Conservation (phyloP, 208 protist species). For the Trichomonas tenax region DNA sequence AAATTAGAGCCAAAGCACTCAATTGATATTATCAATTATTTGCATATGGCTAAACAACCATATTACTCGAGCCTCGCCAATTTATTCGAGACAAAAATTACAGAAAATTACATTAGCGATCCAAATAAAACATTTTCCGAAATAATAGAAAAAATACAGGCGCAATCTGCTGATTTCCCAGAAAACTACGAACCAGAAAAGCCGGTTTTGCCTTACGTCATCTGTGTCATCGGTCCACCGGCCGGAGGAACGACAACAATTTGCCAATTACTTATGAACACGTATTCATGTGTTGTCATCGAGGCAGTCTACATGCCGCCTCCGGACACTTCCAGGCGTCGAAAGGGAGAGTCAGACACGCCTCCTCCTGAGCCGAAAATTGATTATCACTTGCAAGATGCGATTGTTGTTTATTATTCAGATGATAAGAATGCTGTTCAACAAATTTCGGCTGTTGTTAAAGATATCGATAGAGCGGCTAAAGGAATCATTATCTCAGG, state of each 20-base stretch:
- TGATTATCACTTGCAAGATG: neutral
- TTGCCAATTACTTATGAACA: neutral
- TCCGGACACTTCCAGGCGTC: neutral
- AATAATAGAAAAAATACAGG: too few species aligned
- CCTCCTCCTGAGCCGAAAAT: neutral
- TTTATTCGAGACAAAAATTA: too few species aligned
- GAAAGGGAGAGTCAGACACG: neutral
- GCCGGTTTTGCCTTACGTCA: neutral
- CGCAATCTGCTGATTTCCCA: too few species aligned
- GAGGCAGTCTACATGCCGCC: neutral
- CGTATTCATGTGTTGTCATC: neutral
- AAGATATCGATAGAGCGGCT: neutral
- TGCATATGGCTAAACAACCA: too few species aligned
- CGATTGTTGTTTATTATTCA: neutral
- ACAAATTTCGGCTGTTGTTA: neutral
- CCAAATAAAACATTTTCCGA: too few species aligned
- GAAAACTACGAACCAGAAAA: neutral
- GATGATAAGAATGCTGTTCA: neutral
- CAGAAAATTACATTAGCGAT: too few species aligned
- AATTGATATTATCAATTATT: too few species aligned
- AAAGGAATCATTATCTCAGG: neutral
- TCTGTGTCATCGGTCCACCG: neutral
- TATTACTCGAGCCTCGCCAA: too few species aligned
- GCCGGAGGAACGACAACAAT: neutral
- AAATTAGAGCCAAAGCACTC: too few species aligned